These are phyloP conservation scores for Termitomyces sp. DNA, from an alignment of 768 basidiomycete species.

Conservation along the genomic window DNA sequence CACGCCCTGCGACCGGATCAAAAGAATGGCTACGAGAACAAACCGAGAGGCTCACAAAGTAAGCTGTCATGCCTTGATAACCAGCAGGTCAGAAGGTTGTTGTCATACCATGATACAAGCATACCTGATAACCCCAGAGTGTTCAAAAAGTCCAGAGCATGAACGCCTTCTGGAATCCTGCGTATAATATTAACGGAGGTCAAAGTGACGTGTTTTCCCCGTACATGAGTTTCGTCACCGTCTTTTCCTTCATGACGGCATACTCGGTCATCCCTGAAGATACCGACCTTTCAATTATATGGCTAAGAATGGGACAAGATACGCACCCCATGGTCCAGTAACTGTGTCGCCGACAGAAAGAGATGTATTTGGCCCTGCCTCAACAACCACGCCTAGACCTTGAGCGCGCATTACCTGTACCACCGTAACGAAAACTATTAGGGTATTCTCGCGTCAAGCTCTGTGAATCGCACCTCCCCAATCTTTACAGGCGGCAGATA, in stretches of 20 bases:
- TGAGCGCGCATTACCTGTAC: constrained; percentile 65
- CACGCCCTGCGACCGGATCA: constrained; percentile 54
- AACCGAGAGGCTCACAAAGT: constrained; percentile 55
- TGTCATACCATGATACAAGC: not conserved
- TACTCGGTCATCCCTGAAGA: constrained; percentile 75
- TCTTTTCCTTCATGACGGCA: constrained; percentile 52
- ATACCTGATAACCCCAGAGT: constrained; percentile 72
- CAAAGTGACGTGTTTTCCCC: constrained; percentile 15
- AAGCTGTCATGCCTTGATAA: constrained; percentile 74
- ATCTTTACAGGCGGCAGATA: constrained; percentile 73
- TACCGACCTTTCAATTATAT: not conserved
- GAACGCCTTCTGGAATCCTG: constrained; percentile 57
- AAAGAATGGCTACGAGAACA: not conserved
- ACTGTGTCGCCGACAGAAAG: constrained; percentile 72
- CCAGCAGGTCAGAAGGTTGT: not conserved
- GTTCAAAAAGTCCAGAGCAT: constrained; percentile 76
- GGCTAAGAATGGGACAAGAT: not conserved
- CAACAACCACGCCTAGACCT: constrained; percentile 65
- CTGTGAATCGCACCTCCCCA: constrained; percentile 41
- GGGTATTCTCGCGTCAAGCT: not conserved
- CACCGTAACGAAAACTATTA: not conserved
- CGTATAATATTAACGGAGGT: not conserved
- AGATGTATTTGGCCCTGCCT: constrained; percentile 47
- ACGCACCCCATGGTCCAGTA: constrained; percentile 54
- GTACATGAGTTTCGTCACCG: constrained; percentile 52